phyloP scores from a whole-genome alignment of 106 monocot genomes.

The Ottelia alismoides region DNA sequence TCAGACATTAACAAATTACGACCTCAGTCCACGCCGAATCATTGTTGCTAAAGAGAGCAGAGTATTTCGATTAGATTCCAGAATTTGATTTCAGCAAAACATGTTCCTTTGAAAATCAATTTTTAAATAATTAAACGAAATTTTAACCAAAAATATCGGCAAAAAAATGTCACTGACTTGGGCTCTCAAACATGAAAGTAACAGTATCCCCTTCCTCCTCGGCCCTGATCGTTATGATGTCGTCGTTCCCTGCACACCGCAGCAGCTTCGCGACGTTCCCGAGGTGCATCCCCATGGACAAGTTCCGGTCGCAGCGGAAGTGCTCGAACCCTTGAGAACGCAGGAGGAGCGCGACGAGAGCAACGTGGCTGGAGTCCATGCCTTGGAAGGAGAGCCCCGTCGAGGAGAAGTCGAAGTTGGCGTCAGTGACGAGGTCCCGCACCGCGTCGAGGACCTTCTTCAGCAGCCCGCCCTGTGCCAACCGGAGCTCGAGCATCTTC shows the following conservation, averaged over 20 bases:
- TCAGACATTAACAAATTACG: too few relatives aligned
- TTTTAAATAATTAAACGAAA: too few relatives aligned
- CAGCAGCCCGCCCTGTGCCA: constrained; percentile 21
- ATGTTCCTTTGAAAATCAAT: too few relatives aligned
- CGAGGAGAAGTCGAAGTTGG: constrained; percentile 46
- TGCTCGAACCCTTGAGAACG: constrained; percentile 37
- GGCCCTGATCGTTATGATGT: constrained; percentile 35
- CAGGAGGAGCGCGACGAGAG: constrained; percentile 29
- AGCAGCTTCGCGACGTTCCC: constrained; percentile 30
- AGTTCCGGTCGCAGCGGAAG: constrained; percentile 34
- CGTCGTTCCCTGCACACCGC: constrained; percentile 23
- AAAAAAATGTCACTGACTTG: too few relatives aligned
- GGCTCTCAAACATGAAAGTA: too few relatives aligned
- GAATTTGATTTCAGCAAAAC: too few relatives aligned
- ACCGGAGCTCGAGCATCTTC: constrained; percentile 26
- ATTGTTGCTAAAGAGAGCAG: too few relatives aligned
- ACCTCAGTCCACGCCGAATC: too few relatives aligned
- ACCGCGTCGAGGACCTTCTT: constrained; percentile 29
- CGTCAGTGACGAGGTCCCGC: constrained; percentile 31
- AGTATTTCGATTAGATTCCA: too few relatives aligned
- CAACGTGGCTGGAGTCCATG: constrained; percentile 47
- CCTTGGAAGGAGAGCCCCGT: constrained; percentile 33
- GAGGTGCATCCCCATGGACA: constrained; percentile 35
- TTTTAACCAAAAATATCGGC: too few relatives aligned
- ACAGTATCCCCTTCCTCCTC: constrained; percentile 30